Percentiles rank a stretch among this genome's conserved stretches.
These are phyloP conservation scores for Samsoniella hepiali DNA, from an alignment of 2,329 filamentous ascomycete species.

Conservation along the genomic window DNA sequence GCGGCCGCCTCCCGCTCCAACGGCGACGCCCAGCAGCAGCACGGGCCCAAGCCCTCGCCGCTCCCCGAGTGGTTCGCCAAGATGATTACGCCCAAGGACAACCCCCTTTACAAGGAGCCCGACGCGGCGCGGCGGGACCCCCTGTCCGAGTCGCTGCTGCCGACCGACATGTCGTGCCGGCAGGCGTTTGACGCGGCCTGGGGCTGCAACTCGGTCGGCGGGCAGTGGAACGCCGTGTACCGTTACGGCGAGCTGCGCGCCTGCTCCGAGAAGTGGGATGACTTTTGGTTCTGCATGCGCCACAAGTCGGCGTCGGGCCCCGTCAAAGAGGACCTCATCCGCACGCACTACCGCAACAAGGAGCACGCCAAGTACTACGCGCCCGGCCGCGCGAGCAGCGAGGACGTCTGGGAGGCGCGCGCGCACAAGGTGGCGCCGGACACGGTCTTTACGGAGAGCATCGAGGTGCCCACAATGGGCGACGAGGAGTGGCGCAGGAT, in stretches of 20 bases:
- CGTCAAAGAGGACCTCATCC: conserved; percentile 59
- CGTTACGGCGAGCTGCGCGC: conserved; percentile 73
- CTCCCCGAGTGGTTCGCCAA: conserved; percentile 15
- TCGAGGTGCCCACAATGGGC: conserved; percentile 36
- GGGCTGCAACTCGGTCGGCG: conserved; percentile 87
- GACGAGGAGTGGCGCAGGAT: conserved; percentile 44
- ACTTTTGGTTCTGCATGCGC: conserved; percentile 98
- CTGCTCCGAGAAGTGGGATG: conserved; percentile 83
- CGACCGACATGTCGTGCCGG: conserved; percentile 82
- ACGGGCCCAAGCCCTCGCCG: conserved; percentile 13
- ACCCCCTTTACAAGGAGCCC: conserved; percentile 15
- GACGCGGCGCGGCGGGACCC: conserved; percentile 36
- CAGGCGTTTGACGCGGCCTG: conserved; percentile 89
- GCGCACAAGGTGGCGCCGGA: conserved; percentile 54
- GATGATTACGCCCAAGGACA: conserved; percentile 14
- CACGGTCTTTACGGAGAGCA: conserved; percentile 42
- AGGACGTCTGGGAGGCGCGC: conserved; percentile 85
- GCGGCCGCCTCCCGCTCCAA: conserved; percentile 23
- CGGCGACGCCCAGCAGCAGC: conserved; percentile 28
- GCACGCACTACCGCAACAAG: conserved; percentile 65
- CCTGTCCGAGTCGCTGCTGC: conserved; percentile 68
- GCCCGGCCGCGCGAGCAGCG: conserved; percentile 65
- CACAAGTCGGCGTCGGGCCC: conserved; percentile 60
- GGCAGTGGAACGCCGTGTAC: conserved; percentile 90
- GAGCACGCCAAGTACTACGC: conserved; percentile 65